These are phyloP conservation scores for Puccinia novopanici DNA, from an alignment of 1,284 basidiomycete genomes.

Conservation along the genomic window DNA sequence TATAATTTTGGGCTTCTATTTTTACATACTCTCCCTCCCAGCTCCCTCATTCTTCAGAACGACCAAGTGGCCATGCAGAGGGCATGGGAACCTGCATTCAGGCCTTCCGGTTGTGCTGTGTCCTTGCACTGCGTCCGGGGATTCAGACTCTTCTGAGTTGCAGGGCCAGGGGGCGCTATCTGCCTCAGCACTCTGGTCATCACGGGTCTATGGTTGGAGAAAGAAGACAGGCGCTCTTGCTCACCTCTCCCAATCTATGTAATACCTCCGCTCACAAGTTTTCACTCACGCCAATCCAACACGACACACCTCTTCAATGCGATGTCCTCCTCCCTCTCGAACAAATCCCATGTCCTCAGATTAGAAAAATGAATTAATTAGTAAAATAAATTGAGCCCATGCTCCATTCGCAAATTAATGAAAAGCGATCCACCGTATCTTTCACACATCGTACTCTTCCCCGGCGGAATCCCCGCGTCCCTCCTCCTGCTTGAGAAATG, in stretches of 20 bases:
- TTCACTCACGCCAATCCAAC: too few relatives aligned
- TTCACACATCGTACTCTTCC: neutral
- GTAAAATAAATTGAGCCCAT: neutral
- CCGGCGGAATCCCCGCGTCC: neutral
- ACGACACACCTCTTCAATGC: neutral
- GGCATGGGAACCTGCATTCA: too few relatives aligned
- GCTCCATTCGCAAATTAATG: neutral
- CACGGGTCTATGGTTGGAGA: too few relatives aligned
- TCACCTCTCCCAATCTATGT: neutral
- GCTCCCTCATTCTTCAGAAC: neutral
- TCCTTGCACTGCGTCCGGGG: neutral
- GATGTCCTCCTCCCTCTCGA: neutral
- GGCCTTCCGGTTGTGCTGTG: neutral
- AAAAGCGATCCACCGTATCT: neutral
- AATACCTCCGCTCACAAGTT: neutral
- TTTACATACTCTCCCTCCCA: too few relatives aligned
- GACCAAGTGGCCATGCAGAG: neutral
- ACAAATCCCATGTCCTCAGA: too few relatives aligned
- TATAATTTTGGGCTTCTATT: too few relatives aligned
- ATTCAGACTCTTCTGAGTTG: too few relatives aligned
- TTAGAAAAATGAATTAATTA: neutral
- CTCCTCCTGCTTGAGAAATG: constrained; percentile 5
- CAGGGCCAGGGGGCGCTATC: too few relatives aligned
- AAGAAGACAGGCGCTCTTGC: too few relatives aligned
- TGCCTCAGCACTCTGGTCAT: too few relatives aligned